Percentiles rank a stretch among this genome's conserved stretches.
Conservation (phyloP, 768 basidiomycete genomes). For the Leccinum fibrillosum region DNA sequence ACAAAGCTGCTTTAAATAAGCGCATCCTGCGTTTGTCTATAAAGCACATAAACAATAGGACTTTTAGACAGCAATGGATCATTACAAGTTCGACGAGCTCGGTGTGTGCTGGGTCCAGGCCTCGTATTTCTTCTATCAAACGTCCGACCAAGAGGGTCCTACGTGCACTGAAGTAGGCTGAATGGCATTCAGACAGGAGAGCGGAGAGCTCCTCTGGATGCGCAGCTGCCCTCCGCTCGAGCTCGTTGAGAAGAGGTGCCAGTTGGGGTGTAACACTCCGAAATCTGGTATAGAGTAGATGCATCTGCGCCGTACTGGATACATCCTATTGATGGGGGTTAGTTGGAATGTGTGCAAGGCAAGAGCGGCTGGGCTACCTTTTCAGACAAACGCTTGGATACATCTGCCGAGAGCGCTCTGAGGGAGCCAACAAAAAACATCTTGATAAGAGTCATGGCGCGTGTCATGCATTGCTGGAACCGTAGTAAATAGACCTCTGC, state of each 20-base stretch:
- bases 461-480: slow-evolving; percentile 97
- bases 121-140: slow-evolving; percentile 78
- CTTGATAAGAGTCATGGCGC: slow-evolving; percentile 97
- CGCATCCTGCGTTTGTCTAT: slow-evolving; percentile 88
- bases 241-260: slow-evolving; percentile 75
- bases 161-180: slow-evolving; percentile 76
- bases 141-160: slow-evolving; percentile 67
- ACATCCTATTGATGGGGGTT: slow-evolving; percentile 50
- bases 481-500: slow-evolving; percentile 93
- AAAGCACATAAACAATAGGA: not conserved
- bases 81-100: slow-evolving; percentile 87
- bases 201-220: slow-evolving; percentile 85
- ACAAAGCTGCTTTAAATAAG: slow-evolving; percentile 89
- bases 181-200: slow-evolving; percentile 82
- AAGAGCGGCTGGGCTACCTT: slow-evolving; percentile 45
- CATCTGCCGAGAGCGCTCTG: slow-evolving; percentile 72
- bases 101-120: slow-evolving; percentile 72
- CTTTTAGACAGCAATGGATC: not conserved
- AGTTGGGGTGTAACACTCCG: slow-evolving; percentile 65
- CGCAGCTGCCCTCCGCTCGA: slow-evolving; percentile 70
- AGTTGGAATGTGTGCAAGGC: not conserved
- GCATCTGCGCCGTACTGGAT: slow-evolving; percentile 73
- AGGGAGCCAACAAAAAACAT: slow-evolving; percentile 93
- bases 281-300: slow-evolving; percentile 91
- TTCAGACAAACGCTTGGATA: slow-evolving; percentile 70